Conservation (phyloP, 352 stramenopile genomes). For the Phytophthora sansomeana region DNA sequence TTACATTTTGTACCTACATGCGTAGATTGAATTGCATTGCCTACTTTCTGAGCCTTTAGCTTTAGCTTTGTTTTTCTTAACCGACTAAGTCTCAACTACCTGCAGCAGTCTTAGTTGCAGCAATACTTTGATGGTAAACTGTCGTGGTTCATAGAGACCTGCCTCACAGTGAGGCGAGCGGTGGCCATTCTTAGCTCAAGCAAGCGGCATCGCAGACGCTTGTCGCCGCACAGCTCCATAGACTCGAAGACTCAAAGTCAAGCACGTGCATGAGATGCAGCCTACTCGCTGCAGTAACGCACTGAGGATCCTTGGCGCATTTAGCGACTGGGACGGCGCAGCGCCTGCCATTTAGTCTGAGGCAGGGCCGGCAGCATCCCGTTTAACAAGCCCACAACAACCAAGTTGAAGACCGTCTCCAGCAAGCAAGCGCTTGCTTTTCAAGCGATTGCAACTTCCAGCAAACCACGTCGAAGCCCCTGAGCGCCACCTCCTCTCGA, state of each 20-base stretch:
- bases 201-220: not conserved
- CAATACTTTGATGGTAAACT: too few relatives aligned
- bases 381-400: slow-evolving; percentile 5
- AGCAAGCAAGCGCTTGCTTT: not conserved
- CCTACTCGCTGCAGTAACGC: not conserved
- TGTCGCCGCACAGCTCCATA: not conserved
- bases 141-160: too few relatives aligned
- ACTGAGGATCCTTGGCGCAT: not conserved
- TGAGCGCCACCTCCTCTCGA: too few relatives aligned
- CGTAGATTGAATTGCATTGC: too few relatives aligned
- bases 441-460: not conserved
- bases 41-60: too few relatives aligned
- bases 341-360: not conserved
- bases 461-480: too few relatives aligned
- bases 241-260: not conserved
- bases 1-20: not conserved
- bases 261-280: slow-evolving; percentile 5
- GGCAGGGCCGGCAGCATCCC: slow-evolving; percentile 1
- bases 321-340: not conserved
- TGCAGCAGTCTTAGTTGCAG: too few relatives aligned
- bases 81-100: too few relatives aligned
- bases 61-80: too few relatives aligned
- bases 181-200: not conserved
- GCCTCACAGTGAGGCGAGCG: too few relatives aligned
- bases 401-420: too few relatives aligned